Evolutionary conservation across 345 rosid species (phyloP).

Genomic region (Theobroma cacao): DNA sequence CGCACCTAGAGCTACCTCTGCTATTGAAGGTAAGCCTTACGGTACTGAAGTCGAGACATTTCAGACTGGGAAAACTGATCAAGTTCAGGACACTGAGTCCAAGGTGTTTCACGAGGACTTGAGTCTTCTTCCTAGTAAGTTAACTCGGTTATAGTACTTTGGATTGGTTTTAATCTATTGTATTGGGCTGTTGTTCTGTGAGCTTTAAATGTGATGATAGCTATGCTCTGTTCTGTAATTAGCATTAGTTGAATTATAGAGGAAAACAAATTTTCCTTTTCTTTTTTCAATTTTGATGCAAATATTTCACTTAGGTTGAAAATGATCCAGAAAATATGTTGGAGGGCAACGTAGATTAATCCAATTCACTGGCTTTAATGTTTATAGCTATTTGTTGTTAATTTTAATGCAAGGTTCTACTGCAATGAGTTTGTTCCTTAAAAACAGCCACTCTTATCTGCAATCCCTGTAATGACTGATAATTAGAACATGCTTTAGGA

Average conservation of each 20-base stretch:
- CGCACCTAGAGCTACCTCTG: constrained; percentile 49
- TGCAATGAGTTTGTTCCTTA: background rate
- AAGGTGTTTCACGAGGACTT: constrained; percentile 62
- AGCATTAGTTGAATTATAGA: background rate
- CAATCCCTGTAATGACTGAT: background rate
- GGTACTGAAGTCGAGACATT: constrained; percentile 41
- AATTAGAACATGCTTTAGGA: background rate
- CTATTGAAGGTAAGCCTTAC: constrained; percentile 53
- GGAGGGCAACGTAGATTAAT: constrained; percentile 5
- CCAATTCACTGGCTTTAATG: background rate
- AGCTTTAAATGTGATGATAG: background rate
- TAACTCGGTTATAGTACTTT: constrained; percentile 7
- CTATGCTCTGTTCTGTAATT: constrained; percentile 3
- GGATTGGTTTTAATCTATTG: background rate
- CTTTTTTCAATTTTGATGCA: background rate
- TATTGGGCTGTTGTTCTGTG: constrained; percentile 5
- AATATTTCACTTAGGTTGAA: background rate
- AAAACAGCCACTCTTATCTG: background rate
- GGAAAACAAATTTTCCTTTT: background rate
- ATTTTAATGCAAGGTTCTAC: background rate
- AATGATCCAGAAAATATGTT: constrained; percentile 11
- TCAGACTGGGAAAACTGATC: constrained; percentile 30
- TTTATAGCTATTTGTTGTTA: background rate
- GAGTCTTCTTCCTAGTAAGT: constrained; percentile 87
- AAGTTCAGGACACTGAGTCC: constrained; percentile 29